Evolutionary conservation across 169 alveolate genomes (phyloP).

Genomic region (Cryptosporidium meleagridis): DNA sequence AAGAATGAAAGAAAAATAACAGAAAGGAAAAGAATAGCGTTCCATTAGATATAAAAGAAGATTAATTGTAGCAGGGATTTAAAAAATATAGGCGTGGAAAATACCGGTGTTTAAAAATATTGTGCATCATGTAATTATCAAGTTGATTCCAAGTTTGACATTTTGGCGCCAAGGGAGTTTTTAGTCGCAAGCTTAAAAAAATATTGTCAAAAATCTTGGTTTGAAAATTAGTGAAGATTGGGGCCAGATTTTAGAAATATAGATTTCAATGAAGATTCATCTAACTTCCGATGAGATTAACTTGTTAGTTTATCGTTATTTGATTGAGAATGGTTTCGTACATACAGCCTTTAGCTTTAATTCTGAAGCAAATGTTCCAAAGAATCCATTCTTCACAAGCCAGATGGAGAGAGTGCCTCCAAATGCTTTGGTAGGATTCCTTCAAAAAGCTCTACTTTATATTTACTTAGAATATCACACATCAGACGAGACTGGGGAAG

Average conservation of each 20-base stretch:
- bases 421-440: constrained; percentile 86
- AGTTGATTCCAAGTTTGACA: not conserved
- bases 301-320: constrained; percentile 86
- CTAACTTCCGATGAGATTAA: constrained; percentile 90
- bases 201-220: not conserved
- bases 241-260: not conserved
- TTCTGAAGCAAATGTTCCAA: constrained; percentile 84
- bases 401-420: constrained; percentile 89
- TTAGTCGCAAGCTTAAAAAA: not conserved
- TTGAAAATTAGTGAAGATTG: not conserved
- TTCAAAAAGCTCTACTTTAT: constrained; percentile 90
- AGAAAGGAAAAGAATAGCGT: not conserved
- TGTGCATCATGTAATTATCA: not conserved
- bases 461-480: constrained; percentile 89
- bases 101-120: not conserved
- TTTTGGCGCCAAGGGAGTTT: constrained; percentile 19
- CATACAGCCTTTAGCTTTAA: constrained; percentile 88
- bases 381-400: constrained; percentile 84
- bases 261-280: constrained; percentile 84
- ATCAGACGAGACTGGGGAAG: constrained; percentile 78
- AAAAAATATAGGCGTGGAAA: not conserved
- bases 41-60: not conserved
- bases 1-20: not conserved
- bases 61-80: not conserved
- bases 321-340: constrained; percentile 88